Percentiles rank a stretch among this genome's conserved stretches.
Conservation (phyloP, 441 rosid genomes). For the Raphanus hybrid region DNA sequence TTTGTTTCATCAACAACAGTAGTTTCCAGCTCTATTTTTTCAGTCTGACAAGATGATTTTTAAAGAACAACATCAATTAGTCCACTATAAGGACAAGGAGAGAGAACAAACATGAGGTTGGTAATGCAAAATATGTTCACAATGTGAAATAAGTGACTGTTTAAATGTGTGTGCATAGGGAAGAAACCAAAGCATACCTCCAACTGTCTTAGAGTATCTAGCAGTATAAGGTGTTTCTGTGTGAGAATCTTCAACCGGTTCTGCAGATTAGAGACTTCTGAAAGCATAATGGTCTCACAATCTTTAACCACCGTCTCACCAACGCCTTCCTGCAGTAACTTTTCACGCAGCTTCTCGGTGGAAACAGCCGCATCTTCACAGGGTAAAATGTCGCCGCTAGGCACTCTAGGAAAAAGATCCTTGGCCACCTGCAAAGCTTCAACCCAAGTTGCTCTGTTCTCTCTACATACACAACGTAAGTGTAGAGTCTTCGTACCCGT, state of each 20-base stretch:
- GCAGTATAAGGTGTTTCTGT: slow-evolving; percentile 65
- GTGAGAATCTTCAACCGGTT: slow-evolving; percentile 67
- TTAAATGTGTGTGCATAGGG: background rate
- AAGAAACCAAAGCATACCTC: slow-evolving; percentile 59
- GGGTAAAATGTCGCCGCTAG: slow-evolving; percentile 64
- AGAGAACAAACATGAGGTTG: slow-evolving; percentile 1
- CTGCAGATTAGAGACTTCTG: slow-evolving; percentile 72
- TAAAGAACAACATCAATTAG: background rate
- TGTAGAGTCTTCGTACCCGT: slow-evolving; percentile 98
- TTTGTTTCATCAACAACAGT: slow-evolving; percentile 97
- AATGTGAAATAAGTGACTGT: slow-evolving; percentile 1
- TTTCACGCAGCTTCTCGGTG: slow-evolving; percentile 77
- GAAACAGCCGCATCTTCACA: slow-evolving; percentile 78
- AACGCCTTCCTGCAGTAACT: slow-evolving; percentile 76
- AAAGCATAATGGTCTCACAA: slow-evolving; percentile 86
- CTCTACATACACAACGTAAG: slow-evolving; percentile 72
- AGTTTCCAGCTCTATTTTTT: slow-evolving; percentile 93
- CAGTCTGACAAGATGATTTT: slow-evolving; percentile 62
- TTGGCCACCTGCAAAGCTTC: slow-evolving; percentile 83
- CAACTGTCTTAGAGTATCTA: slow-evolving; percentile 79
- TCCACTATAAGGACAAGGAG: slow-evolving; percentile 3
- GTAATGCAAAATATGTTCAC: slow-evolving; percentile 3
- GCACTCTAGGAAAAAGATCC: slow-evolving; percentile 79
- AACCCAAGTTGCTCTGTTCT: slow-evolving; percentile 80
- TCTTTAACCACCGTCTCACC: slow-evolving; percentile 68